These are phyloP conservation scores for Chrysopogon serrulatus DNA, from an alignment of 176 grass and related monocot species.

Conservation along the genomic window DNA sequence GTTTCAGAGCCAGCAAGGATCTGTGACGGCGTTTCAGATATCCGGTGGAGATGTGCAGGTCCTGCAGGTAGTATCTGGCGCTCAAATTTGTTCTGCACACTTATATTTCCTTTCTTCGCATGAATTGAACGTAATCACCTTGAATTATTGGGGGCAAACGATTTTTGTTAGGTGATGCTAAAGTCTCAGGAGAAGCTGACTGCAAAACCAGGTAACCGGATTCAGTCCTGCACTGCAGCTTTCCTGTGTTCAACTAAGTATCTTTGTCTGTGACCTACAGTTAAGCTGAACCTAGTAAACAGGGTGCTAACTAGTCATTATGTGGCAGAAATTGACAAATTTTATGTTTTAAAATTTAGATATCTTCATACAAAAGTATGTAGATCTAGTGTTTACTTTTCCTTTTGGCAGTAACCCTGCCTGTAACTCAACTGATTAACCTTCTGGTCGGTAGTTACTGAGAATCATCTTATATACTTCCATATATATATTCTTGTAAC, in stretches of 20 bases:
- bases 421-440: neutral
- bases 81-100: neutral
- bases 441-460: neutral
- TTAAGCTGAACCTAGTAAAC: neutral
- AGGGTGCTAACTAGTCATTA: neutral
- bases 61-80: slow-evolving; percentile 64
- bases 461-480: neutral
- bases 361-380: neutral
- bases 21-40: slow-evolving; percentile 95
- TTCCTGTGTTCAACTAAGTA: neutral
- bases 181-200: slow-evolving; percentile 88
- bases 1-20: slow-evolving; percentile 59
- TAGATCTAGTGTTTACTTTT: neutral
- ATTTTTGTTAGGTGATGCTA: slow-evolving; percentile 79
- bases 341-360: neutral
- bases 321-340: neutral
- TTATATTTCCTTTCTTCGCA: neutral
- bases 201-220: slow-evolving; percentile 65
- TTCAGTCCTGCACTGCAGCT: neutral
- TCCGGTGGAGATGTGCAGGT: slow-evolving; percentile 86
- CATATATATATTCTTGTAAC: neutral
- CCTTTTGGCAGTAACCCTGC: neutral
- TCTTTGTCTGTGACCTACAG: neutral
- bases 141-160: slow-evolving; percentile 9
- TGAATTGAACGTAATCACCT: neutral